Base-by-base conservation (phyloP, 352 stramenopile species). In the Globisporangium nunn region DNA sequence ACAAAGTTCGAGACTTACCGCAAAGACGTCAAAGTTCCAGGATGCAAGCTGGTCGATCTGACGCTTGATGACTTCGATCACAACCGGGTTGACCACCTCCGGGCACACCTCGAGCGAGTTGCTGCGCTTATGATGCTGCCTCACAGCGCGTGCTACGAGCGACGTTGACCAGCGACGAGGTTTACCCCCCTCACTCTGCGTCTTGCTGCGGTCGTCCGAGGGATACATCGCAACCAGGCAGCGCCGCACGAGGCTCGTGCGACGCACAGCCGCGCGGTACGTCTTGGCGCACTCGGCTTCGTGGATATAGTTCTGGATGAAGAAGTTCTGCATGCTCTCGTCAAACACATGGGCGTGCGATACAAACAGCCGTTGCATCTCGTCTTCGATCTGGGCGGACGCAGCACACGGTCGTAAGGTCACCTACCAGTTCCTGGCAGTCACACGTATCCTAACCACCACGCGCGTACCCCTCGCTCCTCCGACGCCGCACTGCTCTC, bases 251-350 rank as follows among this genome's bases (percentile, higher is more conserved):
- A 93, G 78, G 43, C 83, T 91, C 29, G 80, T 91, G 46, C 81
- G 78, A 4, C 78, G 76, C 54, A 91, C 58, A 8, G 80, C 78
- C 4, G 73, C 74, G 15, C 78, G 78, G 41, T 90, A 88, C 5
- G 67, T 86, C 64, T 87, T 88, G 46, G 68, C 74, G 45, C 69
- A 85, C 51, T 88, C 81, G 12, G 71, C 68, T 56, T 89, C 81
- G 57, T 88, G 80, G 57, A 90, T 76, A 58, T 86, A 93, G 65
- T 93, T 90, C 62, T 91, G 83, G 65, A 91, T 88, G 66, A 93
- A 89, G 56, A 89, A 93, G 50, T 85, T 82, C 44, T 91, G 83
- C 65, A 93, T 85, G 60, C 68, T 85, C 50, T 93, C 83, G 47
- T 93, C 83, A 66, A 93, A 93, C 18, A 93, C 81, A 49, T 93